Evolutionary conservation across 2,329 filamentous ascomycete genomes (phyloP).

Genomic region (Alternaria panax): DNA sequence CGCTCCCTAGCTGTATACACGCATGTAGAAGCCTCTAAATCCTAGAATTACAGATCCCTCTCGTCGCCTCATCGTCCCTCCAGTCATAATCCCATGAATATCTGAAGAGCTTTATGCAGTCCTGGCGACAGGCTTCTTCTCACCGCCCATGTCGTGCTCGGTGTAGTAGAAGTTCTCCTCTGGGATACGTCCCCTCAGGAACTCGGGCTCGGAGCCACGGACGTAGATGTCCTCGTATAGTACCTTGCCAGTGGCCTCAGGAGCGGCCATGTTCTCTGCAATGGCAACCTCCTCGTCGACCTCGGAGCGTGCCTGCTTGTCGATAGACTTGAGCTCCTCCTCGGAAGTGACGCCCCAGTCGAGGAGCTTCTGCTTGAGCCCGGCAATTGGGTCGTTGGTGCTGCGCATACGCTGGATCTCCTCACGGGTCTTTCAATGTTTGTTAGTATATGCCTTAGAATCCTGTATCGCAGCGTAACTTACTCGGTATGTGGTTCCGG

Average conservation of each 20-base stretch:
- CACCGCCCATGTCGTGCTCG: conserved; percentile 51
- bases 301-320: conserved; percentile 87
- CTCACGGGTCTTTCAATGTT: conserved; percentile 74
- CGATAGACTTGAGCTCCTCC: conserved; percentile 94
- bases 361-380: conserved; percentile 96
- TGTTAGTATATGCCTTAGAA: conserved; percentile 14
- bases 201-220: conserved; percentile 83
- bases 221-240: conserved; percentile 98
- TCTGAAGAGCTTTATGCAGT: conserved; percentile 31
- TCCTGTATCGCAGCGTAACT: conserved; percentile 15
- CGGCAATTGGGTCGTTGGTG: conserved; percentile 97
- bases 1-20: conserved; percentile 19
- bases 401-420: conserved; percentile 99
- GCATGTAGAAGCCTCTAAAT: conserved; percentile 27
- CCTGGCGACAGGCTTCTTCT: conserved; percentile 46
- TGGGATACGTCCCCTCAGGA: conserved; percentile 83
- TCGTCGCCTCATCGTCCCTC: neutral
- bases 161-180: conserved; percentile 90
- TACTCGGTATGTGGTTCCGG: conserved; percentile 93
- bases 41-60: conserved; percentile 36
- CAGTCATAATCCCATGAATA: neutral
- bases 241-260: conserved; percentile 80
- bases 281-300: conserved; percentile 90
- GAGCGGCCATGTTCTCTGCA: conserved; percentile 85
- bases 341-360: conserved; percentile 93